Conservation (phyloP, 2,329 filamentous ascomycete species). For the Fusarium sp. region DNA sequence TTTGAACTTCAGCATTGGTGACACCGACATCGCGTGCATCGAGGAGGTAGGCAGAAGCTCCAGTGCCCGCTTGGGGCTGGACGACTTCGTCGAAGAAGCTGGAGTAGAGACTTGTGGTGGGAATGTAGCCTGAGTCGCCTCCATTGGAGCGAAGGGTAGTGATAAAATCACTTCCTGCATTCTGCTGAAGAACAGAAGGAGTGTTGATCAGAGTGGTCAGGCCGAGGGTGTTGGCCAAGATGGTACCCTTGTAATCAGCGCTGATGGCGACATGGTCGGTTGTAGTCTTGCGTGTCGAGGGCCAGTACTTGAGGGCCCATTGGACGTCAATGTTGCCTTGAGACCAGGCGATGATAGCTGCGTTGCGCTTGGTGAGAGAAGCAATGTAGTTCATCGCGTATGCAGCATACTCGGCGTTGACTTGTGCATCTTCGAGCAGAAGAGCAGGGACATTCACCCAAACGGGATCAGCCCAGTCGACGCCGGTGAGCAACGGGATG, state of each 20-base stretch:
- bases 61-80: slow-evolving; percentile 3
- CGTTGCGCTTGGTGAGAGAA: neutral
- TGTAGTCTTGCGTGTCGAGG: slow-evolving; percentile 5
- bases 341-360: slow-evolving; percentile 4
- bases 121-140: slow-evolving; percentile 10
- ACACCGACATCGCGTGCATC: neutral
- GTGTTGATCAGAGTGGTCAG: neutral
- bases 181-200: slow-evolving; percentile 9
- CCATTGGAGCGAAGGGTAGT: neutral
- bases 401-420: slow-evolving; percentile 12
- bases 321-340: slow-evolving; percentile 16
- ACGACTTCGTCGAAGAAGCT: slow-evolving; percentile 14
- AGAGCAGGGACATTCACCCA: slow-evolving; percentile 4
- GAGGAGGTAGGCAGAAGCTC: slow-evolving; percentile 7
- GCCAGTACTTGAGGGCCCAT: slow-evolving; percentile 29
- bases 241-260: slow-evolving; percentile 14
- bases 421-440: neutral
- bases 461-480: slow-evolving; percentile 16
- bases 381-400: slow-evolving; percentile 18
- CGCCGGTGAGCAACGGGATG: slow-evolving; percentile 8
- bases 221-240: neutral
- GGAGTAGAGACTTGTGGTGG: slow-evolving; percentile 16
- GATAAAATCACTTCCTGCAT: slow-evolving; percentile 10
- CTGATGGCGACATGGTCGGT: slow-evolving; percentile 14
- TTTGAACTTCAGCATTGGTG: slow-evolving; percentile 3